Evolutionary conservation across 129 eudicot species (phyloP).

Genomic region (Helichrysum umbraculigerum): DNA sequence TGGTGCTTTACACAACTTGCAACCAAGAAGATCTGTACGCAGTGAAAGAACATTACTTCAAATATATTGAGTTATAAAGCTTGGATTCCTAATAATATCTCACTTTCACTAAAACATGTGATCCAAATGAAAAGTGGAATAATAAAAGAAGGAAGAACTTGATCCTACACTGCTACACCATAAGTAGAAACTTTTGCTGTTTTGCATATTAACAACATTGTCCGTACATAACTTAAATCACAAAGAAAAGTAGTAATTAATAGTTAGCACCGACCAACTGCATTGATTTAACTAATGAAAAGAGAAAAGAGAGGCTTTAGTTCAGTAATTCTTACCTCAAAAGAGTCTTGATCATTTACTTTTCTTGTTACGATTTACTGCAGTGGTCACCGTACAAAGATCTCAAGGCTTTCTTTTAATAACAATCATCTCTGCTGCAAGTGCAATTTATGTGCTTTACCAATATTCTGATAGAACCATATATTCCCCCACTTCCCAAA

Average conservation of each 20-base stretch:
- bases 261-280: neutral
- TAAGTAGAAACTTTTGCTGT: constrained; percentile 21
- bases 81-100: constrained; percentile 38
- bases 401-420: neutral
- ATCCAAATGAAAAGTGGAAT: constrained; percentile 41
- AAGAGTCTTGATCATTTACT: neutral
- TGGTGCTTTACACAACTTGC: constrained; percentile 35
- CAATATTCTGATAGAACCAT: neutral
- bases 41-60: constrained; percentile 27
- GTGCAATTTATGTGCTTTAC: neutral
- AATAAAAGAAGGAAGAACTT: constrained; percentile 37
- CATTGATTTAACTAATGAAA: neutral
- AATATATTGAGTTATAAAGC: constrained; percentile 7
- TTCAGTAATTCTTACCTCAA: neutral
- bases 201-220: constrained; percentile 5
- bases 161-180: constrained; percentile 22
- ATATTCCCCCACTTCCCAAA: neutral
- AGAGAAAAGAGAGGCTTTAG: neutral
- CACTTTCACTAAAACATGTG: constrained; percentile 33
- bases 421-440: neutral
- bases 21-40: constrained; percentile 27
- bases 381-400: neutral
- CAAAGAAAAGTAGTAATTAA: neutral
- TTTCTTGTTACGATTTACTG: too few relatives aligned
- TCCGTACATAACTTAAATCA: constrained; percentile 28